Percentiles rank a stretch among this genome's conserved stretches.
Evolutionary conservation across 495 filamentous ascomycete species (phyloP).

Genomic region (Pyronema omphalodes): DNA sequence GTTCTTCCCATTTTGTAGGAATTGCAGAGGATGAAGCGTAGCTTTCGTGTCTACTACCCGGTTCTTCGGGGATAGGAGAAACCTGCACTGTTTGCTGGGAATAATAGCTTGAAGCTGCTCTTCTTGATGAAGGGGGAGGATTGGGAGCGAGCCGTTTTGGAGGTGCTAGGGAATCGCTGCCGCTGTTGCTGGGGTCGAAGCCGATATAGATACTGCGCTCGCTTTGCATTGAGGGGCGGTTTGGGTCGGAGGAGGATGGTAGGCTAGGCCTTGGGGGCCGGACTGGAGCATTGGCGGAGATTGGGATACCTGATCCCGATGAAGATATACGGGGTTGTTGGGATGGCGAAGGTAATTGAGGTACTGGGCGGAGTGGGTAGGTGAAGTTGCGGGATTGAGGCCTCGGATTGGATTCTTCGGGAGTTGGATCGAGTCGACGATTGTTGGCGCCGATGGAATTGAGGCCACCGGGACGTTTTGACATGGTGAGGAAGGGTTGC

Average conservation of each 20-base stretch:
- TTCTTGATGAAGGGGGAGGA: conserved; percentile 47
- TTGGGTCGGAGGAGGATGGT: background rate
- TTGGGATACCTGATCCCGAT: background rate
- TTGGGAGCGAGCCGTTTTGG: conserved; percentile 3
- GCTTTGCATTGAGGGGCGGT: conserved; percentile 15
- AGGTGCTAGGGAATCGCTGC: background rate
- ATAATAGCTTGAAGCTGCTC: conserved; percentile 56
- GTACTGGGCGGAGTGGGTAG: too few species aligned
- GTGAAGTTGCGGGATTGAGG: too few species aligned
- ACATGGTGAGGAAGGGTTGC: too few species aligned
- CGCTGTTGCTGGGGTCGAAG: conserved; percentile 12
- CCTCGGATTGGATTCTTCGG: too few species aligned
- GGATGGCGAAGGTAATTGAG: too few species aligned
- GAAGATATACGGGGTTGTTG: background rate
- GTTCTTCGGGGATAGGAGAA: conserved; percentile 77
- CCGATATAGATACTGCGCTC: conserved; percentile 23
- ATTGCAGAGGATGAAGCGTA: conserved; percentile 70
- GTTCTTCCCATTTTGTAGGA: conserved; percentile 47
- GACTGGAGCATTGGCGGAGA: too few species aligned
- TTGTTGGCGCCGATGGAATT: too few species aligned
- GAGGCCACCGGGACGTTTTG: too few species aligned
- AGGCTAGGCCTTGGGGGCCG: too few species aligned
- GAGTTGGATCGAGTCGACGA: too few species aligned
- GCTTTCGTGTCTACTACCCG: conserved; percentile 39
- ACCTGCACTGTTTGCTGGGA: conserved; percentile 51